Percentiles rank a stretch among this genome's conserved stretches.
Conservation (phyloP, 352 stramenopile species). For the Hyaloperonospora arabidopsidis region DNA sequence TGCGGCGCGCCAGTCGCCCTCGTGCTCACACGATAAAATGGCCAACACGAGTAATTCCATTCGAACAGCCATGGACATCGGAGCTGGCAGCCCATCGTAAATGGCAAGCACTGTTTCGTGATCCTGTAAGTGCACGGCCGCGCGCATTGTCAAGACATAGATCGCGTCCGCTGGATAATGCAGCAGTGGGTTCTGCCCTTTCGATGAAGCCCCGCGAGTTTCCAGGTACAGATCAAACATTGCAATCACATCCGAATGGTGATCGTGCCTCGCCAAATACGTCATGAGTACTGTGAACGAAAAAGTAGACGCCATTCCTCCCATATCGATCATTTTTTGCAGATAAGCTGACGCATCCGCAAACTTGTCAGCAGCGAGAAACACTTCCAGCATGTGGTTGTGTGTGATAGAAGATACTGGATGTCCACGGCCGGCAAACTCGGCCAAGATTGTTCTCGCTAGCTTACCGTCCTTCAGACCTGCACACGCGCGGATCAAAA, state of each 20-base stretch:
- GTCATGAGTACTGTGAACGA: conserved; percentile 73
- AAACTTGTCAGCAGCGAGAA: conserved; percentile 52
- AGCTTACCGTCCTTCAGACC: conserved; percentile 41
- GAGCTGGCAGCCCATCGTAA: conserved; percentile 38
- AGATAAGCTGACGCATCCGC: conserved; percentile 40
- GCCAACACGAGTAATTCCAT: conserved; percentile 39
- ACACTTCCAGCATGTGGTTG: conserved; percentile 69
- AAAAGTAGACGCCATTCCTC: conserved; percentile 50
- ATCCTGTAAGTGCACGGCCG: conserved; percentile 37
- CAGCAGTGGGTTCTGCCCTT: conserved; percentile 45
- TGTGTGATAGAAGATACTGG: conserved; percentile 51
- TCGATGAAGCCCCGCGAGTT: conserved; percentile 35
- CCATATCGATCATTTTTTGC: conserved; percentile 35
- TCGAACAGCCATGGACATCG: conserved; percentile 48
- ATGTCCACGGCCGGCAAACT: conserved; percentile 55
- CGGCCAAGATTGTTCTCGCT: conserved; percentile 41
- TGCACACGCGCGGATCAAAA: conserved; percentile 54
- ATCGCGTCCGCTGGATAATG: conserved; percentile 61
- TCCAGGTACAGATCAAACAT: conserved; percentile 60
- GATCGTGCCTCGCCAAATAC: conserved; percentile 36
- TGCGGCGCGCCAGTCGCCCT: conserved; percentile 64
- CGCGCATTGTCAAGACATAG: conserved; percentile 52
- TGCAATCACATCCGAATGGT: conserved; percentile 37
- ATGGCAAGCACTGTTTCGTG: conserved; percentile 56
- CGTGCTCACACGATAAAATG: conserved; percentile 50